These are phyloP conservation scores for Aspergillus ostianus DNA, from an alignment of 495 filamentous ascomycete genomes.

Conservation along the genomic window DNA sequence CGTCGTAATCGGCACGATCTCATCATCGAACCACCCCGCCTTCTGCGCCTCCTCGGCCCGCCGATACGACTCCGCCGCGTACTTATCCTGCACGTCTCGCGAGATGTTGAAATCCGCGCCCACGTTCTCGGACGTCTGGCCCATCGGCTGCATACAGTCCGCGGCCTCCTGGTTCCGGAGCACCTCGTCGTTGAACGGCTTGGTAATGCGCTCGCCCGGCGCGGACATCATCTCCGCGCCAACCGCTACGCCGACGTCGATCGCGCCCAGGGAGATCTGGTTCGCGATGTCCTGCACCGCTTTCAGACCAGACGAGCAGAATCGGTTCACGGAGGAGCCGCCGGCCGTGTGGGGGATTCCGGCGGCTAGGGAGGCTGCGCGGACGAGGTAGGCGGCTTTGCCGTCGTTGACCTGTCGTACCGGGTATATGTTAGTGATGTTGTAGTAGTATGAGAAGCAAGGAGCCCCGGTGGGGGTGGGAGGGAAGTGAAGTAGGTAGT, in stretches of 20 bases:
- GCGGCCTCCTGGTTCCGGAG: constrained; percentile 69
- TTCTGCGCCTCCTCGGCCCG: constrained; percentile 90
- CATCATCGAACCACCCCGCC: constrained; percentile 89
- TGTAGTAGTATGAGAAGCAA: not conserved
- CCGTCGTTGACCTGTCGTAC: constrained; percentile 68
- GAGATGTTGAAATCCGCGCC: constrained; percentile 82
- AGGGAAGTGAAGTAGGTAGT: not conserved
- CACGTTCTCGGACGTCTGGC: constrained; percentile 97
- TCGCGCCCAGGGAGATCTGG: constrained; percentile 75
- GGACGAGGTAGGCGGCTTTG: constrained; percentile 86
- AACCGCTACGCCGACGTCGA: constrained; percentile 82
- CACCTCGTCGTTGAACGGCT: constrained; percentile 76
- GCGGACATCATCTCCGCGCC: constrained; percentile 87
- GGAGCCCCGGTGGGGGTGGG: not conserved
- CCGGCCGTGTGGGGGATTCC: constrained; percentile 89
- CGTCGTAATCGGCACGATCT: constrained; percentile 84
- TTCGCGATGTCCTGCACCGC: constrained; percentile 92
- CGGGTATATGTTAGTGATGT: not conserved
- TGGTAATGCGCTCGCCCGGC: constrained; percentile 62
- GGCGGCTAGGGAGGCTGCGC: constrained; percentile 83
- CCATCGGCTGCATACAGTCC: constrained; percentile 95
- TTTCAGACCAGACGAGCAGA: constrained; percentile 95
- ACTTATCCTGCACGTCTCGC: constrained; percentile 77
- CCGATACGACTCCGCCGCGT: constrained; percentile 80
- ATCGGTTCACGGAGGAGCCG: constrained; percentile 83